Percentiles rank a stretch among this genome's conserved stretches.
phyloP scores from a whole-genome alignment of 202 grass and related monocot species.

The Panicum virgatum region DNA sequence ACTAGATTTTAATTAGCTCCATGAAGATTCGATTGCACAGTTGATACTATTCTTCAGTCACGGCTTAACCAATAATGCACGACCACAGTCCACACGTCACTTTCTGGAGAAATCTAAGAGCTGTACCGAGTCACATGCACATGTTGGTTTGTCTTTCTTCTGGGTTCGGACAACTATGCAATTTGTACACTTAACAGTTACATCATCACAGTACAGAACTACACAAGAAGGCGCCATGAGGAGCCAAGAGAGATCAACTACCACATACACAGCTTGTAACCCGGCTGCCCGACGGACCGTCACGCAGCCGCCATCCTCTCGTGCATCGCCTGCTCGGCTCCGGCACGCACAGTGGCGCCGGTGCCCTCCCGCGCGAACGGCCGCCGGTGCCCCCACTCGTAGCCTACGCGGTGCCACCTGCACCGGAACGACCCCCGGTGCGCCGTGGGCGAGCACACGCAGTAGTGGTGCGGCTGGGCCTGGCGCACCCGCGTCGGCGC shows the following conservation, averaged over 20 bases:
- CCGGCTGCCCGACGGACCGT: background rate
- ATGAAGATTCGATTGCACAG: conserved; percentile 20
- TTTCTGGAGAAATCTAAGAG: conserved; percentile 14
- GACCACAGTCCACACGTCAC: background rate
- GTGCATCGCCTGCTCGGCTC: conserved; percentile 5
- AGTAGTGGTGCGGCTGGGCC: conserved; percentile 23
- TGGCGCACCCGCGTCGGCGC: conserved; percentile 13
- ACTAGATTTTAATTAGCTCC: background rate
- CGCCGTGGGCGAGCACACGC: conserved; percentile 72
- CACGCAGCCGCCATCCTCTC: conserved; percentile 3
- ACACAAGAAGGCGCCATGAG: background rate
- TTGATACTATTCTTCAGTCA: conserved; percentile 23
- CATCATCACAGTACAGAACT: background rate
- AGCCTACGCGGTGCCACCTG: conserved; percentile 57
- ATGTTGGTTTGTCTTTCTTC: background rate
- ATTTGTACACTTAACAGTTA: conserved; percentile 33
- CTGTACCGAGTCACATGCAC: background rate
- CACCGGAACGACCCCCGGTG: conserved; percentile 75
- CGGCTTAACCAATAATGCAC: conserved; percentile 11
- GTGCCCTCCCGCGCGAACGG: conserved; percentile 1
- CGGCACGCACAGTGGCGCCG: background rate
- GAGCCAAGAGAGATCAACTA: background rate
- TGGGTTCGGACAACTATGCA: background rate
- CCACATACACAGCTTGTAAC: background rate
- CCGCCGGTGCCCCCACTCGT: conserved; percentile 27